phyloP scores from a whole-genome alignment of 2,329 filamentous ascomycete genomes.

The Cadophora gregata region DNA sequence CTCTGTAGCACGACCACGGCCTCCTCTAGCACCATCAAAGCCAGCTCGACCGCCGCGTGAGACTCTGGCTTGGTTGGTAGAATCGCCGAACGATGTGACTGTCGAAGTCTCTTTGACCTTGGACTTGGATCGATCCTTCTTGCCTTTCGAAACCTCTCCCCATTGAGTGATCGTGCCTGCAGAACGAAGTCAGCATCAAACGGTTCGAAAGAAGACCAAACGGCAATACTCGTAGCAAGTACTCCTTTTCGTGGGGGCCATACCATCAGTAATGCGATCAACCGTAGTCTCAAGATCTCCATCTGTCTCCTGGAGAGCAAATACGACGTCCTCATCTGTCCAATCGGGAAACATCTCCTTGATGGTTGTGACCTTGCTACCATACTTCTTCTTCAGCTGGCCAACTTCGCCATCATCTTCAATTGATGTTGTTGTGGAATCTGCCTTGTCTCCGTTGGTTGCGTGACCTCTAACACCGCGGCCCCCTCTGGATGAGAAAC shows the following conservation, averaged over 20 bases:
- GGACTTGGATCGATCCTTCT: constrained; percentile 74
- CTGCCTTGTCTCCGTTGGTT: constrained; percentile 75
- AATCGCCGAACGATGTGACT: constrained; percentile 56
- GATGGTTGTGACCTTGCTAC: constrained; percentile 77
- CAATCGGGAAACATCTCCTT: constrained; percentile 95
- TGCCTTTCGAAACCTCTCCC: constrained; percentile 81
- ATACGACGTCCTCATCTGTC: constrained; percentile 94
- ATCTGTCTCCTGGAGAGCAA: constrained; percentile 87
- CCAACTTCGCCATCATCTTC: constrained; percentile 90
- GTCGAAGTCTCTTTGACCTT: constrained; percentile 67
- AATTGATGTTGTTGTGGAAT: constrained; percentile 63
- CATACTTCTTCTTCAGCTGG: constrained; percentile 89
- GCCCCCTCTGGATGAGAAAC: constrained; percentile 72
- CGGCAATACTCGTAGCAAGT: neutral
- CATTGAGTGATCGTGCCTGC: constrained; percentile 81
- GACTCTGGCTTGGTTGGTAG: constrained; percentile 52
- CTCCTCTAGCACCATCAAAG: constrained; percentile 65
- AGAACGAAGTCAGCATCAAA: constrained; percentile 19
- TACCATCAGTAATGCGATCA: constrained; percentile 82
- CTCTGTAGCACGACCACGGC: constrained; percentile 67
- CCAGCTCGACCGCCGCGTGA: constrained; percentile 64
- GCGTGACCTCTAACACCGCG: constrained; percentile 70
- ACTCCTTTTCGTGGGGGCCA: constrained; percentile 31
- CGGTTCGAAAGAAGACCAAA: constrained; percentile 6
- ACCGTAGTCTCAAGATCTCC: constrained; percentile 78